Base-by-base conservation (phyloP, 2,329 filamentous ascomycete species). In the Fusarium irregulare region DNA sequence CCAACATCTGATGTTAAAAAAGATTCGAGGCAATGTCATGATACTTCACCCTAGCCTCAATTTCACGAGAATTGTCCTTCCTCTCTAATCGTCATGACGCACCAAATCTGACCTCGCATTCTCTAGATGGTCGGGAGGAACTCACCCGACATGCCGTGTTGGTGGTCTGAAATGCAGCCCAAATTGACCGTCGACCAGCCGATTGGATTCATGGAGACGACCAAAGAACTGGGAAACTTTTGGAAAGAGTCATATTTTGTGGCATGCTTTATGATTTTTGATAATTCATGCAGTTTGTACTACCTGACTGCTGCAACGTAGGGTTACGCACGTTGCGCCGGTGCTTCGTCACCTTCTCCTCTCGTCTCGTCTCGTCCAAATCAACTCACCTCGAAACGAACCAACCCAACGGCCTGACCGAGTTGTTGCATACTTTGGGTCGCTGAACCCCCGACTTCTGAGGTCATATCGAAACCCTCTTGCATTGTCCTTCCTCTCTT, bases 1-100 rank as follows among this genome's bases (percentile, higher is more conserved):
- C 44, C 54, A 63, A 75, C 70, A 75, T 72, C 71, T 66, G 73
- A 74, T 75, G 63, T 68, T 64, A 14, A 34, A 56, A 64, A 51
- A 69, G 46, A 34, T 54, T 60, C 54, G 58, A 64, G 46, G 56
- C 49, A 71, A 63, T 73, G 68, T 75, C 71, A 74, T 71, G 73
- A 75, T 71, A 75, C 71, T 42, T 72, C 63, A 41, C 54, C 66
- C 56, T 70, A 62, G 69, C 69, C 44, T 64, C 54, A 46, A 56
- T 58, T 64, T 50, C 44, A 54, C 46, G 62, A 73, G 49, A 62
- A 61, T 58, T 56, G 60, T 61, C 57, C 73, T 69, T 56, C n/a
- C 40, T 61, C 51, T 25, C 48, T 40, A 47, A 54, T 41, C 40
- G 51, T 61, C 56, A 62, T 64, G 47, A 59, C 56, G 56, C 45